phyloP scores from a whole-genome alignment of 2,329 filamentous ascomycete species.

The Pseudogymnoascus sp. region DNA sequence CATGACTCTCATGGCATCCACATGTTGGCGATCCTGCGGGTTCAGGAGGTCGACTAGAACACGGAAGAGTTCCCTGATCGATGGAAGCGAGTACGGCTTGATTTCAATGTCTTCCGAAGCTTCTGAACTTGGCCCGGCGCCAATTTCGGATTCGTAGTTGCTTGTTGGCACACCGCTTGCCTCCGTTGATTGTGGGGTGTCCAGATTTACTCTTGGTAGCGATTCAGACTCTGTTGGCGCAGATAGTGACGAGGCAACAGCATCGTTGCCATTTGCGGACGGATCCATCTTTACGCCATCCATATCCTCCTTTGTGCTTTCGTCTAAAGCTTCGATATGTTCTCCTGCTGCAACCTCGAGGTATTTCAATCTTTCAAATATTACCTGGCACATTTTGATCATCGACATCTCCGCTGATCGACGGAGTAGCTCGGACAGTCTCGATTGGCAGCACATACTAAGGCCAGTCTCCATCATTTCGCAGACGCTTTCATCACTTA shows the following conservation, averaged over 20 bases:
- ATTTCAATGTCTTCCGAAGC: slow-evolving; percentile 45
- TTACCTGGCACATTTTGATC: slow-evolving; percentile 98
- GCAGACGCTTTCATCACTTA: slow-evolving; percentile 98
- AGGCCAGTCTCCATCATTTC: slow-evolving; percentile 99
- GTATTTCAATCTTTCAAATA: slow-evolving; percentile 88
- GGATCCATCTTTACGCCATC: slow-evolving; percentile 80
- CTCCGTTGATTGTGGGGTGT: background rate
- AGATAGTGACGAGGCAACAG: slow-evolving; percentile 47
- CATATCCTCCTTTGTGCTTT: slow-evolving; percentile 60
- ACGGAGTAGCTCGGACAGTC: slow-evolving; percentile 83
- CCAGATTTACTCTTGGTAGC: background rate
- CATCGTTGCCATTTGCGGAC: slow-evolving; percentile 57
- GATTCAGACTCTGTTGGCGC: slow-evolving; percentile 29
- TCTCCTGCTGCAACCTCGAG: slow-evolving; percentile 70
- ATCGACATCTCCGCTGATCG: slow-evolving; percentile 93
- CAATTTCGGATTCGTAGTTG: slow-evolving; percentile 23
- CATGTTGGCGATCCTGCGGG: slow-evolving; percentile 86
- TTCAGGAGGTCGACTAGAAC: slow-evolving; percentile 91
- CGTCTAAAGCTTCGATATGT: slow-evolving; percentile 59
- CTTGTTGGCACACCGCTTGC: background rate
- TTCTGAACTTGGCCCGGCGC: slow-evolving; percentile 25
- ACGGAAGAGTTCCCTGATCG: slow-evolving; percentile 87
- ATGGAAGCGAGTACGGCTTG: slow-evolving; percentile 86
- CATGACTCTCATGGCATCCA: slow-evolving; percentile 95
- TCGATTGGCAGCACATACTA: slow-evolving; percentile 92